These are phyloP conservation scores for Termitomyces sp. DNA, from an alignment of 768 basidiomycete species.

Conservation along the genomic window DNA sequence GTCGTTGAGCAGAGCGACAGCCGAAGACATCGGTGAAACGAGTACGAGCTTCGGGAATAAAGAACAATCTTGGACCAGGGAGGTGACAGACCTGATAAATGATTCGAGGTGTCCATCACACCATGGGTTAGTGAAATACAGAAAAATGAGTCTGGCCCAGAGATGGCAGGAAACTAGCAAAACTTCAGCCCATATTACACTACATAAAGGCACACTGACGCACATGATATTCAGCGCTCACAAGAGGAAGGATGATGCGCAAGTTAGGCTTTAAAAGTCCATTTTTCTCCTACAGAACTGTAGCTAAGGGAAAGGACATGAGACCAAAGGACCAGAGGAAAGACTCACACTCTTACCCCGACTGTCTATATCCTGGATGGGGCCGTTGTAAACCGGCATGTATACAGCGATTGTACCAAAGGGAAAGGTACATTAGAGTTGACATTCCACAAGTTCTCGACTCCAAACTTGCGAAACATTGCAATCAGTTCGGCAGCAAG, in stretches of 20 bases:
- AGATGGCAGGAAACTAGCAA: background rate
- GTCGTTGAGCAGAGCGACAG: background rate
- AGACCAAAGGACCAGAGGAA: background rate
- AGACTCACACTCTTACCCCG: background rate
- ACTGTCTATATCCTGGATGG: background rate
- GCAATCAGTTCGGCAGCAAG: constrained; percentile 39
- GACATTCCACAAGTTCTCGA: background rate
- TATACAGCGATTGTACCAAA: background rate
- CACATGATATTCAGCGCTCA: background rate
- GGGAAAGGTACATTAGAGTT: background rate
- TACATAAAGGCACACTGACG: no score
- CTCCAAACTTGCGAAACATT: constrained; percentile 21
- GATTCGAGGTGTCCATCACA: background rate
- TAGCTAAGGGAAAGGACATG: no score
- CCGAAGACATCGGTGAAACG: no score
- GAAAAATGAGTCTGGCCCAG: background rate
- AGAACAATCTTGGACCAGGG: background rate
- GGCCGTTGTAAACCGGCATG: background rate
- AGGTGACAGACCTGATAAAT: background rate
- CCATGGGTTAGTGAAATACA: background rate
- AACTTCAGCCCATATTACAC: background rate
- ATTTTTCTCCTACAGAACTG: background rate
- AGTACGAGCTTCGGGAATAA: background rate
- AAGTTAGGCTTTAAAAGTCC: background rate
- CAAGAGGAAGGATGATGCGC: background rate